A percentile compares a stretch with the other conserved stretches of the same genome.
These are phyloP conservation scores for Nannizziopsis arthrosporioides DNA, from an alignment of 2,329 filamentous ascomycete genomes.

Conservation along the genomic window DNA sequence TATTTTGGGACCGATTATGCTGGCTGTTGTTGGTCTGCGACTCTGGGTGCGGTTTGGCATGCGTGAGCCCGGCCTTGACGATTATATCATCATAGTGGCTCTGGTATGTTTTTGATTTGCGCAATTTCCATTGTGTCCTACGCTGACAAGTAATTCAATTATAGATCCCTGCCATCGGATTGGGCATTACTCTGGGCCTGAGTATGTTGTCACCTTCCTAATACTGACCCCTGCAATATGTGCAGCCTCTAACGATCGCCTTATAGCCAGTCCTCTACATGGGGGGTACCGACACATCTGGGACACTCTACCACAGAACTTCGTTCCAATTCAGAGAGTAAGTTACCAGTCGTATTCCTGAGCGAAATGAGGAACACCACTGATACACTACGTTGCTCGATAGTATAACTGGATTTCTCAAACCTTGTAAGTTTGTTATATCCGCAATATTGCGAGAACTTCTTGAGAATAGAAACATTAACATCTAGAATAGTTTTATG, in stretches of 20 bases:
- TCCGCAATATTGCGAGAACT: neutral
- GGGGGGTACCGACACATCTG: constrained; percentile 8
- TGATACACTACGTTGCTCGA: neutral
- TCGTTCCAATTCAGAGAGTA: constrained; percentile 5
- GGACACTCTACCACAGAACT: constrained; percentile 3
- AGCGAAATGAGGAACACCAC: neutral
- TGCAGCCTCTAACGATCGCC: neutral
- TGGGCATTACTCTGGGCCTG: neutral
- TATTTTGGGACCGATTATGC: neutral
- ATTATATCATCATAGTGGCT: constrained; percentile 2
- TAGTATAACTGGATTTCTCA: neutral
- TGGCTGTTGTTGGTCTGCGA: constrained; percentile 1
- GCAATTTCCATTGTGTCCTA: neutral
- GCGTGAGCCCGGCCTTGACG: constrained; percentile 8
- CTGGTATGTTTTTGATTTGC: neutral
- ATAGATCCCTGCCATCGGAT: constrained; percentile 4
- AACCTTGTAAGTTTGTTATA: neutral
- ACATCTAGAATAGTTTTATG: constrained; percentile 5
- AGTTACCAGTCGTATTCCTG: neutral
- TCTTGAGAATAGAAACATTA: neutral
- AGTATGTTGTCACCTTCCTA: neutral
- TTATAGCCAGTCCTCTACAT: constrained; percentile 5
- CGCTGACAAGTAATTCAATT: neutral
- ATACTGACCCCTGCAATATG: neutral
- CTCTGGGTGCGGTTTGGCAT: constrained; percentile 4